Evolutionary conservation across 768 basidiomycete species (phyloP).

Genomic region (Lactifluus piperatus): DNA sequence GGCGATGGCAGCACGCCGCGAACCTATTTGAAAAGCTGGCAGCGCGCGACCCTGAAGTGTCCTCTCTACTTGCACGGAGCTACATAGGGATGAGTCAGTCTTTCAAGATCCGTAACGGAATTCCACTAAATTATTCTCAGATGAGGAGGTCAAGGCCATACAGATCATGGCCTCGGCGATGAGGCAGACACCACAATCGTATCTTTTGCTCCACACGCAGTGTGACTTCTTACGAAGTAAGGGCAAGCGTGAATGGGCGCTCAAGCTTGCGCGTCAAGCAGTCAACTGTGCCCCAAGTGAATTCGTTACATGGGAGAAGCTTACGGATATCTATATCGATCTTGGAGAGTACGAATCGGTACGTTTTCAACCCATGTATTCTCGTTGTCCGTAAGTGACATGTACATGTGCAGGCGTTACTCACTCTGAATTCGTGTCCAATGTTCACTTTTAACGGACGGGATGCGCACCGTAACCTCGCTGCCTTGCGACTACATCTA

Average conservation of each 20-base stretch:
- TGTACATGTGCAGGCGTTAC: conserved; percentile 44
- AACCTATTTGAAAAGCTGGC: conserved; percentile 90
- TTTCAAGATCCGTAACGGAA: not conserved
- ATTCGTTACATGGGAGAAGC: conserved; percentile 98
- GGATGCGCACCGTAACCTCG: conserved; percentile 79
- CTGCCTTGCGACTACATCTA: conserved; percentile 72
- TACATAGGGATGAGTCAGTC: conserved; percentile 96
- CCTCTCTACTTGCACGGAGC: conserved; percentile 75
- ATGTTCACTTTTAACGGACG: conserved; percentile 99
- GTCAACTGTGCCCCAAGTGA: conserved; percentile 98
- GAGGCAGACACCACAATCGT: conserved; percentile 81
- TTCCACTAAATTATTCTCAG: conserved; percentile 32
- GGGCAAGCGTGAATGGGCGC: conserved; percentile 78
- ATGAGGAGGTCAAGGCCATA: conserved; percentile 97
- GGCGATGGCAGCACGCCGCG: conserved; percentile 76
- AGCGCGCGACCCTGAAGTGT: conserved; percentile 83
- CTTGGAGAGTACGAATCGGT: conserved; percentile 74
- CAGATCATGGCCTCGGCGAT: conserved; percentile 86
- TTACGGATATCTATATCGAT: conserved; percentile 93
- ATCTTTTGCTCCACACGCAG: conserved; percentile 89
- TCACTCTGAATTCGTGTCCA: conserved; percentile 97
- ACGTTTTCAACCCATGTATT: not conserved
- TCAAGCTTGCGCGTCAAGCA: conserved; percentile 86
- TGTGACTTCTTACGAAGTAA: conserved; percentile 90
- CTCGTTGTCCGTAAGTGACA: not conserved